phyloP scores from a whole-genome alignment of 305 asterid genomes.

The Solanum hybrid region DNA sequence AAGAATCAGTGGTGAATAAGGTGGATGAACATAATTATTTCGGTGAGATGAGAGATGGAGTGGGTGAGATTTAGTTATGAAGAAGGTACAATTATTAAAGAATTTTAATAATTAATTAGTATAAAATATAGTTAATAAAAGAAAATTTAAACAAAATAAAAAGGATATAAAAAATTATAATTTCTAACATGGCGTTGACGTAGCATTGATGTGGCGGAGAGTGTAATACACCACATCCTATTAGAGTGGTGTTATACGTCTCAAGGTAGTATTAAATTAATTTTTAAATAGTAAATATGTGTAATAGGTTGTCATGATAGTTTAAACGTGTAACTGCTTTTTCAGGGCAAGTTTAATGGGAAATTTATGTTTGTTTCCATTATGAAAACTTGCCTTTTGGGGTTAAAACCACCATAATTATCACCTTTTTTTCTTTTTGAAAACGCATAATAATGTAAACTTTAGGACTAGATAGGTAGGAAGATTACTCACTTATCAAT shows the following conservation, averaged over 20 bases:
- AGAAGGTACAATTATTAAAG: neutral
- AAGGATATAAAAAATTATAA: neutral
- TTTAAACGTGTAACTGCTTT: neutral
- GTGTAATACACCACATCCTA: neutral
- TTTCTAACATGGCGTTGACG: neutral
- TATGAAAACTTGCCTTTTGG: neutral
- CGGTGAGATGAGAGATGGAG: neutral
- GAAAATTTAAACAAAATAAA: neutral
- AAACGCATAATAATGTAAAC: too few relatives aligned
- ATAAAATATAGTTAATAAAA: neutral
- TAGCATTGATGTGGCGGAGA: neutral
- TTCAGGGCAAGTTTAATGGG: too few relatives aligned
- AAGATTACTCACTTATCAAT: neutral
- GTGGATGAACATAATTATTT: neutral
- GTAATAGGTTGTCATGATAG: too few relatives aligned
- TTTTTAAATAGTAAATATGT: too few relatives aligned
- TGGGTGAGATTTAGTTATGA: neutral
- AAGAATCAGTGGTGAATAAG: neutral
- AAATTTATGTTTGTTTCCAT: neutral
- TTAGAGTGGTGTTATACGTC: neutral
- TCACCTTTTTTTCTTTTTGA: too few relatives aligned
- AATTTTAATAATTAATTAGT: too few relatives aligned
- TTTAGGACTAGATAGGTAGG: neutral
- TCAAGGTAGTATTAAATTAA: too few relatives aligned
- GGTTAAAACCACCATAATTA: neutral